phyloP scores from a whole-genome alignment of 768 basidiomycete genomes.

The Suillus subalutaceus region DNA sequence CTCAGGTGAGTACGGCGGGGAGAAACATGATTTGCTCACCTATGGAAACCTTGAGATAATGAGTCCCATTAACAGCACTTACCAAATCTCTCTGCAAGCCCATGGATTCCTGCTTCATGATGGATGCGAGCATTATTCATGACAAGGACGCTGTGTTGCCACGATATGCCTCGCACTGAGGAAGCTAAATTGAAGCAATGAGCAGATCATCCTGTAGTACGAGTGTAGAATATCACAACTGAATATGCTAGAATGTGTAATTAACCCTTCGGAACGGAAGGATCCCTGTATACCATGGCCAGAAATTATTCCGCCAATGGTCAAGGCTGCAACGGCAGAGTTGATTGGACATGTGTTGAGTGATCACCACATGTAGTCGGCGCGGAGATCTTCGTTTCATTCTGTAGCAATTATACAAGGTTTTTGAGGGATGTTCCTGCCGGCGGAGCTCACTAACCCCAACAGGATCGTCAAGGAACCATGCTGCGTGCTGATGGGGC shows the following conservation, averaged over 20 bases:
- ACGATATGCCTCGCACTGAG: conserved; percentile 16
- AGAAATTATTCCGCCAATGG: conserved; percentile 35
- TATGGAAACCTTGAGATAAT: background rate
- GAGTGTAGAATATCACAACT: conserved; percentile 21
- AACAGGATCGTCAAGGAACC: conserved; percentile 38
- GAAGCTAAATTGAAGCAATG: background rate
- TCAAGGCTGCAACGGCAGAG: conserved; percentile 29
- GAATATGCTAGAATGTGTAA: conserved; percentile 29
- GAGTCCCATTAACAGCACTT: background rate
- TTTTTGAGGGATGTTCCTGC: conserved; percentile 33
- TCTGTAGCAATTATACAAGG: conserved; percentile 37
- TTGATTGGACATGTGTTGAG: conserved; percentile 31
- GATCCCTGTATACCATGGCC: conserved; percentile 33
- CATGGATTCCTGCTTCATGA: conserved; percentile 15
- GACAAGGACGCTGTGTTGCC: conserved; percentile 20
- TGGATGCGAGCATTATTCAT: conserved; percentile 25
- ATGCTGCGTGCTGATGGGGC: conserved; percentile 29
- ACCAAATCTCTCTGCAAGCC: conserved; percentile 18
- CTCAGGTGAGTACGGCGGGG: conserved; percentile 44
- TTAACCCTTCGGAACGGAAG: conserved; percentile 24
- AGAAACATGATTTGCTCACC: conserved; percentile 29
- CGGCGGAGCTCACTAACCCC: conserved; percentile 28
- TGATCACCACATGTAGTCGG: conserved; percentile 31
- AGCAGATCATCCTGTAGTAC: too few relatives aligned
- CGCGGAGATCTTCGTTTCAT: conserved; percentile 26